phyloP scores from a whole-genome alignment of 192 early-diverging fungal genomes.

The Rhizoclosmatium globosum region DNA sequence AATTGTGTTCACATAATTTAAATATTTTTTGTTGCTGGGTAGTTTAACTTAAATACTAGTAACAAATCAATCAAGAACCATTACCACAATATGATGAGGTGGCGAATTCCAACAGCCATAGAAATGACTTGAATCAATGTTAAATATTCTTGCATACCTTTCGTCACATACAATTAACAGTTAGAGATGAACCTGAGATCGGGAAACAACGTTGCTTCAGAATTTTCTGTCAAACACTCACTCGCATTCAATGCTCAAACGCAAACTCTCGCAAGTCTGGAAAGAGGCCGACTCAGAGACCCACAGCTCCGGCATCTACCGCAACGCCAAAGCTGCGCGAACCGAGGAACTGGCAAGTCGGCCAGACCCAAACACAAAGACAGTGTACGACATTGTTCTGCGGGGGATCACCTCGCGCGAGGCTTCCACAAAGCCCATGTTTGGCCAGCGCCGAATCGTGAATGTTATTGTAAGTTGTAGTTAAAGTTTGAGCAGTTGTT shows the following conservation, averaged over 20 bases:
- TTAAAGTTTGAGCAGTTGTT: background rate
- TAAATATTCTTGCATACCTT: too few relatives aligned
- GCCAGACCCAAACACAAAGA: background rate
- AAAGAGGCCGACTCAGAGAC: background rate
- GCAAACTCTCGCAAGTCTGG: background rate
- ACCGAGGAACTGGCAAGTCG: background rate
- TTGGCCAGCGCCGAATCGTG: slow-evolving; percentile 24
- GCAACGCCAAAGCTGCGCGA: slow-evolving; percentile 13
- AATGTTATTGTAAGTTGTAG: slow-evolving; percentile 2
- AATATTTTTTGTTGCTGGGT: too few relatives aligned
- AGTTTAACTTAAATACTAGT: too few relatives aligned
- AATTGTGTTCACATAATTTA: background rate
- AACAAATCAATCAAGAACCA: too few relatives aligned
- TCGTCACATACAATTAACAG: too few relatives aligned
- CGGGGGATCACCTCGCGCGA: background rate
- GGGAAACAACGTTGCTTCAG: too few relatives aligned
- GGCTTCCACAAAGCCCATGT: background rate
- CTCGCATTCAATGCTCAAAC: background rate
- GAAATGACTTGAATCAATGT: too few relatives aligned
- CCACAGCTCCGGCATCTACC: background rate
- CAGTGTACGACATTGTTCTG: slow-evolving; percentile 21
- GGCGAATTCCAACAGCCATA: too few relatives aligned
- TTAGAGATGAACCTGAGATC: too few relatives aligned
- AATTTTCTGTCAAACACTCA: too few relatives aligned
- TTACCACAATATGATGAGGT: too few relatives aligned